Evolutionary conservation across 2,329 filamentous ascomycete genomes (phyloP).

Genomic region (Fusarium mangiferae): DNA sequence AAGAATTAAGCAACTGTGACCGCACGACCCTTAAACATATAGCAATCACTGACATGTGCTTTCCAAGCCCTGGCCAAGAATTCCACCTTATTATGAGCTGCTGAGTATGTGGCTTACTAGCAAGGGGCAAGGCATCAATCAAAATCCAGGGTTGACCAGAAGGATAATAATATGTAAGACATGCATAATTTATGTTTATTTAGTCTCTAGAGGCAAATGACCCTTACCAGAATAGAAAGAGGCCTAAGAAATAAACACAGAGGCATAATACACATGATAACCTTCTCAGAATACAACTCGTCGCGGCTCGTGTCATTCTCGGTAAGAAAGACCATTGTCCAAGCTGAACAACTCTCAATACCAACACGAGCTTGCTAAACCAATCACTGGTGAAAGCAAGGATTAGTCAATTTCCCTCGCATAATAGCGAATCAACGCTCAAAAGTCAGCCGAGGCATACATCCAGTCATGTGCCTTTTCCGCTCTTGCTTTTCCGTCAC

Average conservation of each 20-base stretch:
- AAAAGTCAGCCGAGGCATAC: background rate
- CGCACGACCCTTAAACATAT: background rate
- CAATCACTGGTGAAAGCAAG: too few relatives aligned
- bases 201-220: background rate
- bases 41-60: background rate
- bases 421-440: background rate
- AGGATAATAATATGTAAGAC: background rate
- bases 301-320: background rate
- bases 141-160: background rate
- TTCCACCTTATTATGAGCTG: too few relatives aligned
- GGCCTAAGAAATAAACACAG: background rate
- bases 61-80: background rate
- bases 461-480: background rate
- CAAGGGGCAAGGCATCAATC: background rate
- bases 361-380: background rate
- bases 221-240: background rate
- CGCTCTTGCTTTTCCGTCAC: background rate
- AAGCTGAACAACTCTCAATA: background rate
- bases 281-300: background rate
- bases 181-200: background rate
- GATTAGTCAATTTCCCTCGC: background rate
- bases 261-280: background rate
- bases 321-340: background rate
- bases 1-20: fast-evolving
- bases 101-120: too few relatives aligned